Conservation (phyloP, 108 stramenopile species). For the Hondaea fermentalgiana region DNA sequence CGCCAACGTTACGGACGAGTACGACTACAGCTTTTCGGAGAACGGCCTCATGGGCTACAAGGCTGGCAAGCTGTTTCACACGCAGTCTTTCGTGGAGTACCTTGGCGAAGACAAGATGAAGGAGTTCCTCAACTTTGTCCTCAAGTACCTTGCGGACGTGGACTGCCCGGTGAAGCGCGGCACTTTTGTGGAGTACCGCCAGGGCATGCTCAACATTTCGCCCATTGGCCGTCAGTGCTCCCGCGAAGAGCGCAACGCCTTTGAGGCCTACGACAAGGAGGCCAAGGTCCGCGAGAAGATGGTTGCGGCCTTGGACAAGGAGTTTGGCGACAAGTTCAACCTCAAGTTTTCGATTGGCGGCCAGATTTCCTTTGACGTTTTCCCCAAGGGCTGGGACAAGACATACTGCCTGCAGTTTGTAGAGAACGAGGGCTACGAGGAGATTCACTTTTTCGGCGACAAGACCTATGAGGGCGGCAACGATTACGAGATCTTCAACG, state of each 20-base stretch:
- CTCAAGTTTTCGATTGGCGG: slow-evolving; percentile 93
- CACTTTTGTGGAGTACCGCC: slow-evolving; percentile 97
- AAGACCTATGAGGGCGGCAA: slow-evolving; percentile 98
- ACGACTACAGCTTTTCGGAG: slow-evolving; percentile 96
- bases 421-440: slow-evolving; percentile 74
- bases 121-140: slow-evolving; percentile 84
- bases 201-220: slow-evolving; percentile 97
- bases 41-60: slow-evolving; percentile 98
- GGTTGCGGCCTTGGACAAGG: slow-evolving; percentile 39
- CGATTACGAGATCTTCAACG: slow-evolving; percentile 90
- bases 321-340: slow-evolving; percentile 59
- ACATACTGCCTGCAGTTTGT: slow-evolving; percentile 88
- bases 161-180: slow-evolving; percentile 61
- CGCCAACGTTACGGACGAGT: slow-evolving; percentile 63
- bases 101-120: slow-evolving; percentile 96
- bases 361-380: slow-evolving; percentile 96
- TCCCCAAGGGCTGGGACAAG: slow-evolving; percentile 98
- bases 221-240: slow-evolving; percentile 97
- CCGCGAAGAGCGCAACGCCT: slow-evolving; percentile 90
- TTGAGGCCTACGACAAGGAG: slow-evolving; percentile 83
- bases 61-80: slow-evolving; percentile 41
- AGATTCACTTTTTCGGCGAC: slow-evolving; percentile 99
- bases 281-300: slow-evolving; percentile 30
- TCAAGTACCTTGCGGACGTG: slow-evolving; percentile 42
- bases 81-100: slow-evolving; percentile 31